phyloP scores from a whole-genome alignment of 1,284 basidiomycete species.

The Paramarasmius palmivorus region DNA sequence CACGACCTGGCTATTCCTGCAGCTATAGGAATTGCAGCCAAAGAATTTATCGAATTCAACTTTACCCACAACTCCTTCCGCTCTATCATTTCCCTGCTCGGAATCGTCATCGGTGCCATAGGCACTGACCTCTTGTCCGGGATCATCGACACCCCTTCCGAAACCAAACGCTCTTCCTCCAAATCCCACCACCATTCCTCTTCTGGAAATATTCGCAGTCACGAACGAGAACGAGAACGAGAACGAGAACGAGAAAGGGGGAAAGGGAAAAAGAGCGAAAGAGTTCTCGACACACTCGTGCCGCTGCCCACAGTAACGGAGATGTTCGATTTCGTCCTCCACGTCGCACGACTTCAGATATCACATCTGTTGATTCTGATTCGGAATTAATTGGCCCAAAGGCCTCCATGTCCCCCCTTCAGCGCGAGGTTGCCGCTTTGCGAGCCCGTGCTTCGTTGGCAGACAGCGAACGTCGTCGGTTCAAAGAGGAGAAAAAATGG shows the following conservation, averaged over 20 bases:
- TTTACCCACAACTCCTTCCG: slow-evolving; percentile 50
- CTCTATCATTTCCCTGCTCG: slow-evolving; percentile 58
- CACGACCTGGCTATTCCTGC: slow-evolving; percentile 55
- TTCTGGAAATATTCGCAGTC: slow-evolving; percentile 2
- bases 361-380: slow-evolving; percentile 60
- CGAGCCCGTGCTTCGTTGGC: slow-evolving; percentile 75
- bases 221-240: slow-evolving; percentile 9
- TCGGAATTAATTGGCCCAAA: slow-evolving; percentile 61
- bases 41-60: slow-evolving; percentile 62
- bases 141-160: slow-evolving; percentile 48
- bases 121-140: slow-evolving; percentile 67
- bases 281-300: slow-evolving; percentile 4
- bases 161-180: slow-evolving; percentile 9
- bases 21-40: slow-evolving; percentile 55
- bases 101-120: slow-evolving; percentile 62
- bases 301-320: slow-evolving; percentile 28
- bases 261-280: slow-evolving; percentile 5
- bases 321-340: slow-evolving; percentile 9
- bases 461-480: slow-evolving; percentile 76
- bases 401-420: slow-evolving; percentile 59
- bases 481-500: slow-evolving; percentile 84
- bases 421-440: slow-evolving; percentile 69
- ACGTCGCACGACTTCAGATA: slow-evolving; percentile 36
- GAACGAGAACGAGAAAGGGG: no score
- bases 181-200: slow-evolving; percentile 19